phyloP scores from a whole-genome alignment of 2,329 filamentous ascomycete genomes.

The Pseudogymnoascus sp. region DNA sequence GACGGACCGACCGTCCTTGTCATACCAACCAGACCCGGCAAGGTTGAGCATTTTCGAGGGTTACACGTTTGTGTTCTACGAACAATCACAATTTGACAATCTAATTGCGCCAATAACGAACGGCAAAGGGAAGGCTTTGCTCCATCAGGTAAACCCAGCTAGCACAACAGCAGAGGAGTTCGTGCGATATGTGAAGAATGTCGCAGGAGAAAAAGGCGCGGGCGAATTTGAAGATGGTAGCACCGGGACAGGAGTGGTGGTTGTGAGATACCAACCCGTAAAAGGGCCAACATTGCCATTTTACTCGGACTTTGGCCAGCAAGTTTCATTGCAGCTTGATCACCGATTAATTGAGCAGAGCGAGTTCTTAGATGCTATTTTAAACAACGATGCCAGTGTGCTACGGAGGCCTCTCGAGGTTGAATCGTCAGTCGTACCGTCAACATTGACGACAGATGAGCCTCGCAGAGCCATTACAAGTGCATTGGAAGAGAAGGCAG shows the following conservation, averaged over 20 bases:
- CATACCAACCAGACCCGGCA: conserved; percentile 60
- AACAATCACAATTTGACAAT: conserved; percentile 65
- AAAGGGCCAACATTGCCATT: conserved; percentile 49
- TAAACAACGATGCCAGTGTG: conserved; percentile 67
- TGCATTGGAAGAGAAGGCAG: not conserved
- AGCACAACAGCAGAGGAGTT: conserved; percentile 68
- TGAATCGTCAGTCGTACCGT: conserved; percentile 29
- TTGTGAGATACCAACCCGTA: conserved; percentile 64
- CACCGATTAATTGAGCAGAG: conserved; percentile 82
- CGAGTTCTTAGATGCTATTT: conserved; percentile 84
- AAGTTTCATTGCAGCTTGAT: conserved; percentile 63
- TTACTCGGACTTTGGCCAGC: conserved; percentile 60
- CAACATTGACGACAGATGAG: conserved; percentile 25
- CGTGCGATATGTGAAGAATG: conserved; percentile 64
- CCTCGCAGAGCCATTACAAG: not conserved
- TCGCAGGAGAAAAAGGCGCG: conserved; percentile 65
- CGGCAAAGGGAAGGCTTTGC: conserved; percentile 74
- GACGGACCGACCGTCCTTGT: conserved; percentile 55
- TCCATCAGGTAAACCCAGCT: conserved; percentile 52
- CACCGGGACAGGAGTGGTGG: conserved; percentile 63
- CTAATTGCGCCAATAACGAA: conserved; percentile 67
- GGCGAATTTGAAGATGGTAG: conserved; percentile 56
- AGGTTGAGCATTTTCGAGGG: conserved; percentile 71
- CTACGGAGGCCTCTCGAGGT: conserved; percentile 62
- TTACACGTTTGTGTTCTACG: conserved; percentile 83